Evolutionary conservation across 2,329 filamentous ascomycete species (phyloP), one percentile per base, ranked within the genome.

Genomic region (Fusarium haematococcum): DNA sequence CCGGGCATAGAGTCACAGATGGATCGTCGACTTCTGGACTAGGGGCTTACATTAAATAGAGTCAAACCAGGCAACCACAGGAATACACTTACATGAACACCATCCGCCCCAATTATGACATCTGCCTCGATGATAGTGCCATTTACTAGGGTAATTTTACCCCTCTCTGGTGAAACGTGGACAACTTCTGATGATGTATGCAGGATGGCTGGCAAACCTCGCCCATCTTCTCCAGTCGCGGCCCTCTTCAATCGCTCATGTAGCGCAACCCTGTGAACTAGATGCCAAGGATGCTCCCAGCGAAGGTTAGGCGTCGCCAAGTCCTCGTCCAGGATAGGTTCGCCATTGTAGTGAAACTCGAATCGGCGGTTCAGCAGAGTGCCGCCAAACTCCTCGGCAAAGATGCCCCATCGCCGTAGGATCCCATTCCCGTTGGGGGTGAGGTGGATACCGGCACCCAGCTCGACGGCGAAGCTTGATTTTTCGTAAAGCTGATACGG

Each of bases 341-440:
- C 79, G 25, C 85, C 85, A 45, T 78, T 75, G 2, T 80, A 76
- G 5, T 80, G 77, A 66, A 83, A 85, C 57, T 87, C 85, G 60
- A 72, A 59, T 45, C 60, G 80, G 77, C 81, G 74, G 63, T 77
- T 63, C 76, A 81, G 54, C 68, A 77, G 60, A 81, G 84, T 63
- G 83, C 80, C 85, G 9, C 84, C 83, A 39, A 85, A 81, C 1
- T 73, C 67, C 74, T 85, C 84, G 13, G 82, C 81, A 3, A 77
- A 75, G 30, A 86, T 79, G 18, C 83, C 84, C 71, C 81, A 82
- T 60, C 81, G 78, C 3, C 82, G 81, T 11, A 93, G 83, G 3
- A 92, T 79, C 0, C 89, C 88, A 78, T 91, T 91, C 8, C 86
- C 83, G 77, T 93, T 93, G 2, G 91, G 90, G 0, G 89, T 86